Conservation (phyloP, 1,284 basidiomycete genomes). For the Ceratobasidium sp. region DNA sequence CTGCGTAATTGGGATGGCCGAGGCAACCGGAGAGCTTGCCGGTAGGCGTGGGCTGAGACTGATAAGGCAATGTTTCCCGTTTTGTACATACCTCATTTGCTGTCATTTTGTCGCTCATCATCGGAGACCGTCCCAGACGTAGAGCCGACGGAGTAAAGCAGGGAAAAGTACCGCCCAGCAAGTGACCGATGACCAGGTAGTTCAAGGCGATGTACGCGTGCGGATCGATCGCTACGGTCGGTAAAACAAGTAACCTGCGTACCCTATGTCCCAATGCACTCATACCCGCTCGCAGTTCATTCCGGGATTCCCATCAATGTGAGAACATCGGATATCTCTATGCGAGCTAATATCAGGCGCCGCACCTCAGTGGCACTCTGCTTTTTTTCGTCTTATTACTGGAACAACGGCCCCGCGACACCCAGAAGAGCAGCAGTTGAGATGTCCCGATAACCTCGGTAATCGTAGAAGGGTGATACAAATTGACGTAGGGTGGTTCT, state of each 20-base stretch:
- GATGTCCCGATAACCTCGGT: conserved; percentile 27
- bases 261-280: conserved; percentile 16
- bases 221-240: conserved; percentile 11
- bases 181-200: neutral
- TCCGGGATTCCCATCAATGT: conserved; percentile 36
- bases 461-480: conserved; percentile 32
- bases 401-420: conserved; percentile 7
- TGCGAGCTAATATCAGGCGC: conserved; percentile 5
- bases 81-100: conserved; percentile 7
- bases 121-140: neutral
- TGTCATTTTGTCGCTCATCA: neutral
- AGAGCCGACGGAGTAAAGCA: neutral
- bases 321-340: conserved; percentile 34
- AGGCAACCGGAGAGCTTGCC: neutral
- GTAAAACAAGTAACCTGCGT: conserved; percentile 8
- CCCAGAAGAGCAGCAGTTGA: conserved; percentile 17
- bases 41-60: neutral
- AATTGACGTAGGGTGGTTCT: conserved; percentile 23
- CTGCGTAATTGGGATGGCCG: neutral
- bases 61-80: neutral
- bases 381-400: conserved; percentile 3
- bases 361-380: neutral
- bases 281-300: neutral
- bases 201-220: conserved; percentile 12
- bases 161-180: neutral